Percentiles rank a stretch among this genome's conserved stretches.
phyloP scores from a whole-genome alignment of 371 early-diverging fungal genomes.

The Mucor racemosus region DNA sequence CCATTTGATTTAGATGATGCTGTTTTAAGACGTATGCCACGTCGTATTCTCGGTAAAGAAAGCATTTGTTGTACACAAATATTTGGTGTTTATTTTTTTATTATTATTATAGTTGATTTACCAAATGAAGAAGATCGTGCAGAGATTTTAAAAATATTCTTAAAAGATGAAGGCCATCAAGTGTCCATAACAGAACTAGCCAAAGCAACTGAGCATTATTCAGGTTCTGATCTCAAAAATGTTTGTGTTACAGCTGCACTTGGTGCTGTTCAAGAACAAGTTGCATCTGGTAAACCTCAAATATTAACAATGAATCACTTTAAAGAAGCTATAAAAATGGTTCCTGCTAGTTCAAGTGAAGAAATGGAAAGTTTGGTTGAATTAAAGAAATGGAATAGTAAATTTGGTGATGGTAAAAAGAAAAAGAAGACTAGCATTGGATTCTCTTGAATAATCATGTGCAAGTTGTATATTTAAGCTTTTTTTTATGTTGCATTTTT shows the following conservation, averaged over 20 bases:
- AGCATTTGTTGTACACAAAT: not conserved
- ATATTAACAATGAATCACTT: conserved; percentile 67
- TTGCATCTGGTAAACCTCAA: conserved; percentile 15
- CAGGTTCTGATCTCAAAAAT: conserved; percentile 99
- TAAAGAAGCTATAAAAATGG: conserved; percentile 78
- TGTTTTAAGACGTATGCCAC: conserved; percentile 94
- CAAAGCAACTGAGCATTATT: conserved; percentile 74
- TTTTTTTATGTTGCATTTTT: not conserved
- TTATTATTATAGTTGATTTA: conserved; percentile 71
- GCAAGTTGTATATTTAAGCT: conserved; percentile 1
- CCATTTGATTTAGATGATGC: conserved; percentile 99
- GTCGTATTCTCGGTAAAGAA: conserved; percentile 82
- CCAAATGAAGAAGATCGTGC: conserved; percentile 85
- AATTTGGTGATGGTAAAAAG: conserved; percentile 81
- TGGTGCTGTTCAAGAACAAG: conserved; percentile 67
- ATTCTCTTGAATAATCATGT: conserved; percentile 38
- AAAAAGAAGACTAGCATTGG: conserved; percentile 41
- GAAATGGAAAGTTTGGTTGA: conserved; percentile 85
- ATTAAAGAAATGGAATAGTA: conserved; percentile 87
- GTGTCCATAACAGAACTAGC: conserved; percentile 67
- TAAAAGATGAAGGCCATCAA: conserved; percentile 75
- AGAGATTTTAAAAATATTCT: conserved; percentile 81
- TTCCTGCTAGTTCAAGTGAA: conserved; percentile 86
- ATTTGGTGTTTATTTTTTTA: not conserved
- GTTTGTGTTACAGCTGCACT: conserved; percentile 94